Evolutionary conservation across 208 protist genomes (phyloP).

Genomic region (Entamoeba invadens): DNA sequence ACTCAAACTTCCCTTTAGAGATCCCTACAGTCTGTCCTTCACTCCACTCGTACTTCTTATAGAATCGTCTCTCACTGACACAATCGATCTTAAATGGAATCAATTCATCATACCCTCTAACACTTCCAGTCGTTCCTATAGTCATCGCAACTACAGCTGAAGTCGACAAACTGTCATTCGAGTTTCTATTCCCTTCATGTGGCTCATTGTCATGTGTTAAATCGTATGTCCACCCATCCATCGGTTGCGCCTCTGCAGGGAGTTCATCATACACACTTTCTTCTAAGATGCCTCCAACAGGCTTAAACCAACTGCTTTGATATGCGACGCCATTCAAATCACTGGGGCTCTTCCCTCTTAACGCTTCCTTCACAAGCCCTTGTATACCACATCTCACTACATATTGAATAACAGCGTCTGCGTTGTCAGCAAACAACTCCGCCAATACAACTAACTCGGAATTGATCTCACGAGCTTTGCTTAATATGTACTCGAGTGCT

Average conservation of each 20-base stretch:
- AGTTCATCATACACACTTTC: not conserved
- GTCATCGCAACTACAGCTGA: slow-evolving; percentile 30
- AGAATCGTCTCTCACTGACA: slow-evolving; percentile 29
- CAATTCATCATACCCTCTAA: slow-evolving; percentile 44
- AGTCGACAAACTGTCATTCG: slow-evolving; percentile 25
- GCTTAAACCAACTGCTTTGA: slow-evolving; percentile 28
- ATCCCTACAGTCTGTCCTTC: not conserved
- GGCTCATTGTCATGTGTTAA: slow-evolving; percentile 50
- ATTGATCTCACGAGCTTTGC: slow-evolving; percentile 32
- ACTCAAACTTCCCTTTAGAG: not conserved
- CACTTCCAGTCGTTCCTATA: slow-evolving; percentile 31
- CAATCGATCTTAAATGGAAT: slow-evolving; percentile 35
- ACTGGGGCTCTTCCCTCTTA: not conserved
- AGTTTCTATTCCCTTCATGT: not conserved
- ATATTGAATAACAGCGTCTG: slow-evolving; percentile 30
- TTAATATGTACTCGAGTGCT: slow-evolving; percentile 46
- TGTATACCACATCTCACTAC: slow-evolving; percentile 30
- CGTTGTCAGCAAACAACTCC: slow-evolving; percentile 46
- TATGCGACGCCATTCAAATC: slow-evolving; percentile 32
- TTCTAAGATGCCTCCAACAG: slow-evolving; percentile 19
- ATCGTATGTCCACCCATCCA: slow-evolving; percentile 35
- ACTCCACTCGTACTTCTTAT: not conserved
- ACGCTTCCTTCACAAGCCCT: slow-evolving; percentile 36
- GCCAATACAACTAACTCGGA: slow-evolving; percentile 47
- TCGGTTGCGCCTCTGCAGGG: not conserved